Evolutionary conservation across 768 basidiomycete genomes (phyloP), one percentile per base, ranked within the genome.

Genomic region (Naganishia kalamii): DNA sequence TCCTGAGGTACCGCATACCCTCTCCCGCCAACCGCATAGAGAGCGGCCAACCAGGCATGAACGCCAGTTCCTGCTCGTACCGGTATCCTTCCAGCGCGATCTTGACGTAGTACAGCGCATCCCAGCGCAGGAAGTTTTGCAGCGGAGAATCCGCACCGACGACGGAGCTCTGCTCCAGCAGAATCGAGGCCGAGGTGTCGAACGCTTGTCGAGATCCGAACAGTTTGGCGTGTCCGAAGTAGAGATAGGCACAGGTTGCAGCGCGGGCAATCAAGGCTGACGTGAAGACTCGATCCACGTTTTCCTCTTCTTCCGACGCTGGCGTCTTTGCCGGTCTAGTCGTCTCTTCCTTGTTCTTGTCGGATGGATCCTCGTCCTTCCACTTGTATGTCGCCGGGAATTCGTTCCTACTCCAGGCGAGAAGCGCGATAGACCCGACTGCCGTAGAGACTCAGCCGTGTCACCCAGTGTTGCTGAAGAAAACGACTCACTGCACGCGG

Each of bases 1-100:
- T 10, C 33, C 43, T 37, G 29, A 63, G 17, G 11, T 37, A 46
- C 19, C 67, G 25, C 66, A 69, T 41, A 41, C 30, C 40, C 43
- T 65, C 29, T 51, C 78, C 57, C 60, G 65, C 60, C 0, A 70
- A 13, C 1, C 83, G 80, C 77, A 90, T 82, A 54, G 88, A 52
- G 12, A 79, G 71, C 3, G 89, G 83, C 27, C 84, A 77, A 4
- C 84, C 89, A 1, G 90, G 88, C 67, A 91, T 83, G 77, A 91
- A 98, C 0, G 94, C 94, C 83, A 88, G 89, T 69, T 89, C 82
- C 70, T 94, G 84, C 74, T 98, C 94, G 74, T 85, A 85, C 0
- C 68, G 66, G 69, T 87, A 83, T 10, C 84, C 82, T 12, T 83
- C 65, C 29, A 80, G 71, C 0, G 90, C 89, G 60, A 90, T 84